Evolutionary conservation across 202 grass and related monocot genomes (phyloP).

Genomic region (Dendrocalamus latiflorus): DNA sequence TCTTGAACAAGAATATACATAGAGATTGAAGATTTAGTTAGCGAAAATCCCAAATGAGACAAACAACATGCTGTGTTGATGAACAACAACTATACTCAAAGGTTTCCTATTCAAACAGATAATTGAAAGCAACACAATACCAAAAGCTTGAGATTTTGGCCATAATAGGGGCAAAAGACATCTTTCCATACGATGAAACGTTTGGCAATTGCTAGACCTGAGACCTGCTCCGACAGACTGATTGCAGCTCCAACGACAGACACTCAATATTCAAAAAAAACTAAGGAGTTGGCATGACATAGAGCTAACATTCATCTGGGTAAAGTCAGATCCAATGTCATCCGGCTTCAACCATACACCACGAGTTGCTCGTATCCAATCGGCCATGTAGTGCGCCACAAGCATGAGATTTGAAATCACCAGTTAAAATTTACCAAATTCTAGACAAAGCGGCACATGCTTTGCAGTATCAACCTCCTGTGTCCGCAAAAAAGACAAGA

Average conservation of each 20-base stretch:
- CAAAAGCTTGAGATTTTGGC: background rate
- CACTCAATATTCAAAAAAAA: no score
- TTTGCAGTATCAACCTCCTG: background rate
- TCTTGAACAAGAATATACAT: background rate
- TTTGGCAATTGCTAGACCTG: background rate
- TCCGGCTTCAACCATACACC: no score
- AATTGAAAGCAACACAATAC: background rate
- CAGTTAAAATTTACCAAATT: background rate
- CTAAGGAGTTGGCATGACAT: no score
- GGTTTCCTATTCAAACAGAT: background rate
- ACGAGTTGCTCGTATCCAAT: no score
- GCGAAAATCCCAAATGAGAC: background rate
- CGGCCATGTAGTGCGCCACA: background rate
- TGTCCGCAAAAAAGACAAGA: background rate
- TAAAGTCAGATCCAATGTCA: no score
- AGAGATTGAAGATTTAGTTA: background rate
- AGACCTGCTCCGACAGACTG: background rate
- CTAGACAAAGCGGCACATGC: background rate
- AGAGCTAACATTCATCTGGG: no score
- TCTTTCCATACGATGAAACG: background rate
- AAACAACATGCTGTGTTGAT: background rate
- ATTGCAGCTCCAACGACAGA: background rate
- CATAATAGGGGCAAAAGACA: background rate
- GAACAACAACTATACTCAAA: background rate
- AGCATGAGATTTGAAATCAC: background rate